These are phyloP conservation scores for Paraurostyla sp. DNA, from an alignment of 73 alveolate species.

Conservation along the genomic window DNA sequence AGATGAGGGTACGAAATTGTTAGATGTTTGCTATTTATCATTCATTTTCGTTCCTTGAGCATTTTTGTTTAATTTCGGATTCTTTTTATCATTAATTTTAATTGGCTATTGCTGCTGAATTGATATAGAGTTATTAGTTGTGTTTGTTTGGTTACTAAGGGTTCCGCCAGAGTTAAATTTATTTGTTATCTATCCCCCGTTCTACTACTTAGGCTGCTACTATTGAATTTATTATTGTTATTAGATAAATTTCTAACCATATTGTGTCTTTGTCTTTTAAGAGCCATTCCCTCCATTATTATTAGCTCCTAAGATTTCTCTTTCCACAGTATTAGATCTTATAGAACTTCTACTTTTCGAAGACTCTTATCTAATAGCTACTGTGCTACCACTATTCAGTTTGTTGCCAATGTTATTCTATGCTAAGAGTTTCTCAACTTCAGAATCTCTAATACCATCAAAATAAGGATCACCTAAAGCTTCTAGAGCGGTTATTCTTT, in stretches of 20 bases:
- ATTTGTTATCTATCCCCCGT: too few relatives aligned
- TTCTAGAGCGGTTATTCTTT: slow-evolving; percentile 71
- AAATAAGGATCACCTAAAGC: slow-evolving; percentile 54
- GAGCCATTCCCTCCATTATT: too few relatives aligned
- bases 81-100: not conserved
- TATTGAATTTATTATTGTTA: not conserved
- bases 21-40: too few relatives aligned
- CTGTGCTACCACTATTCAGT: not conserved
- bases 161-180: too few relatives aligned
- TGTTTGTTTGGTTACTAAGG: too few relatives aligned
- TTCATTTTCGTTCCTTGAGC: not conserved
- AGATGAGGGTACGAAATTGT: slow-evolving; percentile 52
- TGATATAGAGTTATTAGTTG: slow-evolving; percentile 21
- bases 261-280: slow-evolving; percentile 35
- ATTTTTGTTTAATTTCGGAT: not conserved
- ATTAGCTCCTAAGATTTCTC: too few relatives aligned
- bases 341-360: slow-evolving; percentile 50
- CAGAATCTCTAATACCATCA: slow-evolving; percentile 66
- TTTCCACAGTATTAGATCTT: slow-evolving; percentile 62
- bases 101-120: not conserved
- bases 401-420: not conserved
- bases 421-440: slow-evolving; percentile 20
- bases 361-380: slow-evolving; percentile 39
- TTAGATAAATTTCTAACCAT: not conserved
- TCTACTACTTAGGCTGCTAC: too few relatives aligned